Evolutionary conservation across 805 yeast genomes (phyloP), one percentile per base, ranked within the genome.

Genomic region (Lachancea quebecensis): DNA sequence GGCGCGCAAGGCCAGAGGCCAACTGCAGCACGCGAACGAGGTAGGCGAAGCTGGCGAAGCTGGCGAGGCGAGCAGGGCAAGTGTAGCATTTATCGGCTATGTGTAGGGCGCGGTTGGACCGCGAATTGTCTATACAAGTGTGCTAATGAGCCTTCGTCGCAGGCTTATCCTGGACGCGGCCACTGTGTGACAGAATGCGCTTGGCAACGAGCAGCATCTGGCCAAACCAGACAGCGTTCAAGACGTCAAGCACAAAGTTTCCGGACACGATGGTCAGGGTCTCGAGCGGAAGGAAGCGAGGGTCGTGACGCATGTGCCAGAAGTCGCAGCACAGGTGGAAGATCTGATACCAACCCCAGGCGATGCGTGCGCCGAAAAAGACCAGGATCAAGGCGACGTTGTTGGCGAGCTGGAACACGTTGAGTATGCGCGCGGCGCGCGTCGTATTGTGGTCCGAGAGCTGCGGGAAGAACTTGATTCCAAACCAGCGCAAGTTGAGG

Each of bases 401-500:
- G 49, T 69, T 37, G 66, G 72, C 41, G 74, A 74, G 53, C 80
- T 68, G 32, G 72, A 65, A 1, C 89, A 27, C 84, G 69, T 55
- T 73, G 2, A 95, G 91, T 12, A 55, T 1, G 12, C 45, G 50
- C 14, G 46, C 41, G 15, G 35, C 30, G 10, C 35, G 9, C 15
- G 40, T 17, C 10, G 46, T 54, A n/a, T 50, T 46, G 11, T 38
- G 39, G n/a, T 43, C 46, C 8, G 50, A 32, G 12, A 47, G 35
- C 15, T 47, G 50, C 18, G 59, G 59, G 28, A 53, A 44, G 38
- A 52, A 63, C 41, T 63, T 58, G 38, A 54, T 50, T 15, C 86
- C 80, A 63, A 84, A 87, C 95, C 96, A 89, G 66, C 91, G 81
- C 54, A 85, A 60, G 65, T 89, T 90, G 50, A 89, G 86, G 64